phyloP scores from a whole-genome alignment of 768 basidiomycete genomes.

The Lactifluus volemus region DNA sequence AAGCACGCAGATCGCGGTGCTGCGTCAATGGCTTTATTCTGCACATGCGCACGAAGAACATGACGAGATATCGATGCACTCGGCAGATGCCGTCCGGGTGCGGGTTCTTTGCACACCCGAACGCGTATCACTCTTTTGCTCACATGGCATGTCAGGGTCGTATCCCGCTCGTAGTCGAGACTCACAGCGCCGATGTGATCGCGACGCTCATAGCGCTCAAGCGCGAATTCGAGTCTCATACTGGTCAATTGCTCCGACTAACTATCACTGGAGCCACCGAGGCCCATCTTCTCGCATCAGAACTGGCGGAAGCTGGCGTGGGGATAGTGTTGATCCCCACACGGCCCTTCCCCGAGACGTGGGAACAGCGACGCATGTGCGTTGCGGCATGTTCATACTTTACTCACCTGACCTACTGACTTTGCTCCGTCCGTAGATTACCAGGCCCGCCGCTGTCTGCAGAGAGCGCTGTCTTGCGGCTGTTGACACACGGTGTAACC shows the following conservation, averaged over 20 bases:
- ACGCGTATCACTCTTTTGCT: neutral
- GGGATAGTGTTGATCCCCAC: constrained; percentile 31
- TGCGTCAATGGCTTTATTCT: constrained; percentile 55
- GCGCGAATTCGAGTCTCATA: constrained; percentile 45
- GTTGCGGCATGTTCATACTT: neutral
- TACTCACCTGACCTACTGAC: neutral
- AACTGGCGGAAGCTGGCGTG: constrained; percentile 35
- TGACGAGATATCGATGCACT: constrained; percentile 24
- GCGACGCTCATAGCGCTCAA: constrained; percentile 67
- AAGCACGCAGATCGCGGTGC: constrained; percentile 67
- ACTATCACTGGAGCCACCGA: constrained; percentile 59
- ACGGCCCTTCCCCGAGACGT: constrained; percentile 30
- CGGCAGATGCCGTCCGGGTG: constrained; percentile 30
- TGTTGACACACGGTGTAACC: constrained; percentile 52
- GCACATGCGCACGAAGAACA: constrained; percentile 24
- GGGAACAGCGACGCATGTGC: constrained; percentile 30
- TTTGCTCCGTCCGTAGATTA: constrained; percentile 30
- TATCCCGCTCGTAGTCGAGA: constrained; percentile 68
- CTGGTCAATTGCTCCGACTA: constrained; percentile 38
- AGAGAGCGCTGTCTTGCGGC: constrained; percentile 41
- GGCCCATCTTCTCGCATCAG: constrained; percentile 59
- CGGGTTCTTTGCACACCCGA: neutral
- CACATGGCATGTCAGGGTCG: constrained; percentile 36
- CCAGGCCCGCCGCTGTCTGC: constrained; percentile 62
- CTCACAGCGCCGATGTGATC: constrained; percentile 74